A percentile compares a stretch with the other conserved stretches of the same genome.
phyloP scores from a whole-genome alignment of 1,284 basidiomycete genomes.

The Austroboletus novae-zelandiae region DNA sequence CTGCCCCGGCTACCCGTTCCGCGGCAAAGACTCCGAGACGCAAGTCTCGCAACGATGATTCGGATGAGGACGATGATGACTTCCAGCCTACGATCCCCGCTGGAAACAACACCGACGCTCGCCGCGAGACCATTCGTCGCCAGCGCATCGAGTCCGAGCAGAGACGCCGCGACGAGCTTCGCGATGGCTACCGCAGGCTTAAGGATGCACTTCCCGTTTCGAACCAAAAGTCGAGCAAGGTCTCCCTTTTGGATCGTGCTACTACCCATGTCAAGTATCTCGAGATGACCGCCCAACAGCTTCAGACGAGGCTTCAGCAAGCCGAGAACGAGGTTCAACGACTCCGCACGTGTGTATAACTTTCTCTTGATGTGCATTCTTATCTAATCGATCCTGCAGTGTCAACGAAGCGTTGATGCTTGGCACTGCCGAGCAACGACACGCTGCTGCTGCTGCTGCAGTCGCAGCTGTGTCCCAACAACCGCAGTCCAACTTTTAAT shows the following conservation, averaged over 20 bases:
- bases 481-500: slow-evolving; percentile 47
- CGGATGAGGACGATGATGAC: slow-evolving; percentile 60
- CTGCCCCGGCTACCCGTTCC: slow-evolving; percentile 46
- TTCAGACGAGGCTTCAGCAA: slow-evolving; percentile 70
- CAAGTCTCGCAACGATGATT: slow-evolving; percentile 59
- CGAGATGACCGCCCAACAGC: slow-evolving; percentile 68
- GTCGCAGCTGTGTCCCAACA: slow-evolving; percentile 49
- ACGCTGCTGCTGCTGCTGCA: slow-evolving; percentile 57
- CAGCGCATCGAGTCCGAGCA: slow-evolving; percentile 88
- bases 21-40: slow-evolving; percentile 50
- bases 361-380: background rate
- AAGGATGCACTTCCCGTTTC: slow-evolving; percentile 81
- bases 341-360: slow-evolving; percentile 53
- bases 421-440: slow-evolving; percentile 69
- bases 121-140: slow-evolving; percentile 80
- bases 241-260: slow-evolving; percentile 80
- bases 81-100: slow-evolving; percentile 52
- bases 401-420: slow-evolving; percentile 86
- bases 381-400: slow-evolving; percentile 32
- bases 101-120: slow-evolving; percentile 49
- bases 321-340: slow-evolving; percentile 74
- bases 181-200: slow-evolving; percentile 82
- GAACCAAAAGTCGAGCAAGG: slow-evolving; percentile 88
- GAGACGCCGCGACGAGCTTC: slow-evolving; percentile 81
- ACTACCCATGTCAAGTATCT: slow-evolving; percentile 79